Percentiles rank a stretch among this genome's conserved stretches.
phyloP scores from a whole-genome alignment of 179 eudicot genomes.

The Heliamphora pulchella region DNA sequence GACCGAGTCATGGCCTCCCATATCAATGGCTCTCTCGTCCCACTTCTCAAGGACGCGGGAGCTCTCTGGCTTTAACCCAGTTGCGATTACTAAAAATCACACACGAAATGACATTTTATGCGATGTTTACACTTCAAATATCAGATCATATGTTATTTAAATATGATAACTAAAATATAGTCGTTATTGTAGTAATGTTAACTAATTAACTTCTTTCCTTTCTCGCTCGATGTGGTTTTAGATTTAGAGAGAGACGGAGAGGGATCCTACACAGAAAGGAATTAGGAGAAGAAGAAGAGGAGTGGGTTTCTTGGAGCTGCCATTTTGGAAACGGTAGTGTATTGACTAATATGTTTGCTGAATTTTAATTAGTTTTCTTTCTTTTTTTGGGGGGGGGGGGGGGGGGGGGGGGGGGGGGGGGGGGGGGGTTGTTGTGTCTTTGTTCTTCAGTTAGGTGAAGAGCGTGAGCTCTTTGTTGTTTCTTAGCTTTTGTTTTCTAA shows the following conservation, averaged over 20 bases:
- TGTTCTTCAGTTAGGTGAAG: too few species aligned
- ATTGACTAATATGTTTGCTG: background rate
- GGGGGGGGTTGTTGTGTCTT: too few species aligned
- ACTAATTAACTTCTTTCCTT: too few species aligned
- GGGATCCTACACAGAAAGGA: background rate
- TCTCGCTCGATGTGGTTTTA: too few species aligned
- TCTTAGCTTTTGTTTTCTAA: background rate
- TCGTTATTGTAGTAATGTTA: too few species aligned
- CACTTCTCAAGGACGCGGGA: constrained; percentile 74
- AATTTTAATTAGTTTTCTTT: background rate
- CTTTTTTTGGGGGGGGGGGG: background rate
- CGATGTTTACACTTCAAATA: too few species aligned
- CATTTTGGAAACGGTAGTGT: background rate
- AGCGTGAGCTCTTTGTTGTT: too few species aligned
- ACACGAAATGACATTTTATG: too few species aligned
- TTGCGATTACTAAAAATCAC: too few species aligned
- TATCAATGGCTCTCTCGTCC: constrained; percentile 62
- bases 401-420: too few species aligned
- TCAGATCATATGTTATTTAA: too few species aligned
- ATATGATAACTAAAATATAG: too few species aligned
- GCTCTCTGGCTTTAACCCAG: constrained; percentile 40
- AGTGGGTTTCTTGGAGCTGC: background rate
- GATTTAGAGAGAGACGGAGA: background rate
- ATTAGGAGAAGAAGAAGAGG: constrained; percentile 16
- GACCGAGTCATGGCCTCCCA: constrained; percentile 70